These are phyloP conservation scores for Globisporangium barbulae DNA, from an alignment of 352 stramenopile genomes.

Conservation along the genomic window DNA sequence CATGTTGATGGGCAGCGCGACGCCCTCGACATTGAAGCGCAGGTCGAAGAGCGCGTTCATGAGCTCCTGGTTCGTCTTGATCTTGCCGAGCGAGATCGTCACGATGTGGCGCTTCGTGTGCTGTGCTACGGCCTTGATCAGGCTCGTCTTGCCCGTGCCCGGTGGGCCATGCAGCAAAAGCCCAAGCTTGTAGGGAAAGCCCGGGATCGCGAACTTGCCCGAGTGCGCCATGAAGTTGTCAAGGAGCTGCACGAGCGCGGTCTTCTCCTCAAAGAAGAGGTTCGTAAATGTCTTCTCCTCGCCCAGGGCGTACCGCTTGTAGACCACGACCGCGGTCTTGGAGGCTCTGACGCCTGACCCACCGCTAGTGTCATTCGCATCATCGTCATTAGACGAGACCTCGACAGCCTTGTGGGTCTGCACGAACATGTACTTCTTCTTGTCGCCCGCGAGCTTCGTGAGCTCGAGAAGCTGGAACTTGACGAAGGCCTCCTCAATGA, in stretches of 20 bases:
- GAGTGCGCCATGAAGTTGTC: conserved; percentile 64
- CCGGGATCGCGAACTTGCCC: conserved; percentile 85
- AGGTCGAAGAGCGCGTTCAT: conserved; percentile 83
- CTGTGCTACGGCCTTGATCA: conserved; percentile 88
- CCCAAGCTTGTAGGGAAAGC: conserved; percentile 87
- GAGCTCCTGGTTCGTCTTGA: conserved; percentile 81
- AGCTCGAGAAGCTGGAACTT: conserved; percentile 34
- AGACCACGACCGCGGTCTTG: conserved; percentile 13
- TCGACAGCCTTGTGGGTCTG: conserved; percentile 16
- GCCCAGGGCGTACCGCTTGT: conserved; percentile 78
- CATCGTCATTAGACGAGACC: neutral
- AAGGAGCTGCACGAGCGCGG: conserved; percentile 58
- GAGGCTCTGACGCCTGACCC: neutral
- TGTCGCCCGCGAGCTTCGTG: conserved; percentile 32
- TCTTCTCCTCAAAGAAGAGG: conserved; percentile 88
- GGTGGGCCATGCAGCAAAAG: conserved; percentile 87
- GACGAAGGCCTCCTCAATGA: conserved; percentile 33
- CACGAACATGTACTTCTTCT: conserved; percentile 44
- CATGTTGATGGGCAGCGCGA: conserved; percentile 67
- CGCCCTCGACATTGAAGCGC: conserved; percentile 50
- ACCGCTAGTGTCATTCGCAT: neutral
- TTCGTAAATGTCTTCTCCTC: conserved; percentile 88
- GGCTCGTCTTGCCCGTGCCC: conserved; percentile 88
- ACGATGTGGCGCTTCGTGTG: conserved; percentile 77
- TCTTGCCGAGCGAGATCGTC: conserved; percentile 65